These are phyloP conservation scores for Melaleuca quinquenervia DNA, from an alignment of 345 rosid genomes.

Conservation along the genomic window DNA sequence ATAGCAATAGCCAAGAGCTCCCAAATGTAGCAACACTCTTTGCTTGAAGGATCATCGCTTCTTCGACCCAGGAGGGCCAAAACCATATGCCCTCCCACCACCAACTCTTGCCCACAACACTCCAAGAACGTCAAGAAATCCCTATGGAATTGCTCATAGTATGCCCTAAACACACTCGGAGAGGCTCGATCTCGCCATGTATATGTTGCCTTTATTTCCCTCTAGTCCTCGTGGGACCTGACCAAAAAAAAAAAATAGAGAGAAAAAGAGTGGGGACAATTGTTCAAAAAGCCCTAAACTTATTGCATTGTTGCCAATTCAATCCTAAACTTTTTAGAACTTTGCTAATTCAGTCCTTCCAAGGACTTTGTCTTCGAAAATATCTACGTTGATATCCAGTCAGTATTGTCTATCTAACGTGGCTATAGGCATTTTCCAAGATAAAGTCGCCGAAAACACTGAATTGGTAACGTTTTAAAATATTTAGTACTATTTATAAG, in stretches of 20 bases:
- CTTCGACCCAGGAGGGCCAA: slow-evolving; percentile 30
- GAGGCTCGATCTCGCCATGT: slow-evolving; percentile 37
- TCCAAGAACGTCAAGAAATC: slow-evolving; percentile 30
- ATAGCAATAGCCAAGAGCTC: slow-evolving; percentile 42
- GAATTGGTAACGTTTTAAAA: no score
- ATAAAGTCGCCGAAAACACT: no score
- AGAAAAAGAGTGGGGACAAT: no score
- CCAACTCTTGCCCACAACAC: slow-evolving; percentile 35
- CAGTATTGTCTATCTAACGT: no score
- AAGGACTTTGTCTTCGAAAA: no score
- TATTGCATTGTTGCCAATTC: no score
- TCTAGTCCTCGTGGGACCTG: slow-evolving; percentile 43
- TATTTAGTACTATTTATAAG: no score
- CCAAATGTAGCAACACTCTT: slow-evolving; percentile 36
- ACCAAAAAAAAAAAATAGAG: neutral
- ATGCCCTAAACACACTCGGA: slow-evolving; percentile 19
- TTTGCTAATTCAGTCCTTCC: no score
- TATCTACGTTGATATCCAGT: no score
- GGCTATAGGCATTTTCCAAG: no score
- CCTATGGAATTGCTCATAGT: slow-evolving; percentile 31
- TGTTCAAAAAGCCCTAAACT: no score
- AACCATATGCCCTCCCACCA: slow-evolving; percentile 36
- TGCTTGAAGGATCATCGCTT: slow-evolving; percentile 30
- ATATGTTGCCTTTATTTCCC: slow-evolving; percentile 33
- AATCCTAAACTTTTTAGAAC: no score